Percentiles rank a stretch among this genome's conserved stretches.
phyloP scores from a whole-genome alignment of 352 stramenopile genomes.

The Pythium brassicae region DNA sequence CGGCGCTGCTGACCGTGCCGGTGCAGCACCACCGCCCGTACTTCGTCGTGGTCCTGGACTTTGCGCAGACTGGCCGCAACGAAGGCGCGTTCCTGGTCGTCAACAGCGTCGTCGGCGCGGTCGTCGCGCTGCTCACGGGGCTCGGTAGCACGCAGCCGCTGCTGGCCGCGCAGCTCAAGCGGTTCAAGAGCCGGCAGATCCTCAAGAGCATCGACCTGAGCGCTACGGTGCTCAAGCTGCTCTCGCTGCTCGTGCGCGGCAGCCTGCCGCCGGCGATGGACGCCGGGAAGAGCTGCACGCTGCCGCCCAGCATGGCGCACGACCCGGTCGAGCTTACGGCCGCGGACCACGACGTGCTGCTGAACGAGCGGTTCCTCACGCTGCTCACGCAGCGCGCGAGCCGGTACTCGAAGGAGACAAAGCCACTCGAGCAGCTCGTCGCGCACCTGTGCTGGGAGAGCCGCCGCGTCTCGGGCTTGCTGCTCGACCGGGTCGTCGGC shows the following conservation, averaged over 20 bases:
- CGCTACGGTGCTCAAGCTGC: conserved; percentile 58
- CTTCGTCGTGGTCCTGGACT: conserved; percentile 70
- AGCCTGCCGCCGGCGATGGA: conserved; percentile 73
- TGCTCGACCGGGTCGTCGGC: conserved; percentile 61
- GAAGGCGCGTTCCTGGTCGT: conserved; percentile 80
- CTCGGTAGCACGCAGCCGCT: conserved; percentile 52
- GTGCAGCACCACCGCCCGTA: conserved; percentile 68
- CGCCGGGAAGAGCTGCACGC: conserved; percentile 24
- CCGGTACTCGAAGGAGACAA: conserved; percentile 78
- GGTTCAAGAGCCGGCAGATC: conserved; percentile 63
- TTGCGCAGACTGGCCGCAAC: conserved; percentile 76
- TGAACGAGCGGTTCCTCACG: conserved; percentile 74
- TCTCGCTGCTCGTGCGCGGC: conserved; percentile 70
- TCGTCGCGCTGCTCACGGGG: conserved; percentile 65
- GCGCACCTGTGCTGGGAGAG: conserved; percentile 80
- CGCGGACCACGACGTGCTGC: conserved; percentile 55
- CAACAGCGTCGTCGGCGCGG: conserved; percentile 75
- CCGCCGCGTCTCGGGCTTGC: conserved; percentile 41
- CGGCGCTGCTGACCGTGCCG: conserved; percentile 59
- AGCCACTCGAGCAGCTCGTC: conserved; percentile 73
- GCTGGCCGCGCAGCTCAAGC: conserved; percentile 61
- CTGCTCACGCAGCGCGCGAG: conserved; percentile 69
- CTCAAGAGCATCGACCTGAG: conserved; percentile 80
- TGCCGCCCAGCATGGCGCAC: conserved; percentile 63
- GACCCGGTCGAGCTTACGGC: conserved; percentile 62